Evolutionary conservation across 176 grass and related monocot species (phyloP).

Genomic region (Oryza meridionalis): DNA sequence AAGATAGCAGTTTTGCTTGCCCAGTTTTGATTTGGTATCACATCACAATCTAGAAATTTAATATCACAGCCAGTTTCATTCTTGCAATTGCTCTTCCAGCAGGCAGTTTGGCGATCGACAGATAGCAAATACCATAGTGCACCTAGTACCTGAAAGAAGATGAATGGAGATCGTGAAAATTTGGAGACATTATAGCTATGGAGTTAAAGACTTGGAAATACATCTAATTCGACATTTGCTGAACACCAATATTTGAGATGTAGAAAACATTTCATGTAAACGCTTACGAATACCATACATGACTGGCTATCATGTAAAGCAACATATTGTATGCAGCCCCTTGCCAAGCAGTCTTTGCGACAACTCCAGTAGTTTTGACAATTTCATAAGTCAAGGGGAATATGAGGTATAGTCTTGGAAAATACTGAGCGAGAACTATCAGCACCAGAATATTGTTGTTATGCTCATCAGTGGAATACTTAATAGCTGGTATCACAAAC

Average conservation of each 20-base stretch:
- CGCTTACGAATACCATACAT: slow-evolving; percentile 56
- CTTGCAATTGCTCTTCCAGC: slow-evolving; percentile 81
- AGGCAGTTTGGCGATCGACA: slow-evolving; percentile 85
- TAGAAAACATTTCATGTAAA: slow-evolving; percentile 7
- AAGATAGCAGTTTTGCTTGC: slow-evolving; percentile 52
- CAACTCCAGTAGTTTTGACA: slow-evolving; percentile 86
- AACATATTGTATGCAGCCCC: slow-evolving; percentile 95
- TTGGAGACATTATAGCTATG: not conserved
- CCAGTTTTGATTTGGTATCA: slow-evolving; percentile 46
- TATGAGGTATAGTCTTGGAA: slow-evolving; percentile 98
- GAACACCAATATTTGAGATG: not conserved
- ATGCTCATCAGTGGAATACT: slow-evolving; percentile 75
- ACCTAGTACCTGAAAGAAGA: slow-evolving; percentile 69
- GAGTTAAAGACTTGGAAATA: not conserved
- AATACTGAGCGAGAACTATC: slow-evolving; percentile 88
- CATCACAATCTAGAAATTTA: slow-evolving; percentile 73
- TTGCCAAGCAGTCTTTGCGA: slow-evolving; percentile 92
- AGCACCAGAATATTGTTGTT: slow-evolving; percentile 92
- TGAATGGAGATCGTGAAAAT: slow-evolving; percentile 23
- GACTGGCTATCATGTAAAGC: slow-evolving; percentile 98
- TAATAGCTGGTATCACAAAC: slow-evolving; percentile 86
- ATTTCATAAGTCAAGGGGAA: slow-evolving; percentile 92
- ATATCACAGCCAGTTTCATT: slow-evolving; percentile 54
- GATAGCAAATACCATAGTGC: slow-evolving; percentile 88
- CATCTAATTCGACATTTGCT: slow-evolving; percentile 1